Evolutionary conservation across 176 grass and related monocot genomes (phyloP).

Genomic region (Tillandsia leiboldiana): DNA sequence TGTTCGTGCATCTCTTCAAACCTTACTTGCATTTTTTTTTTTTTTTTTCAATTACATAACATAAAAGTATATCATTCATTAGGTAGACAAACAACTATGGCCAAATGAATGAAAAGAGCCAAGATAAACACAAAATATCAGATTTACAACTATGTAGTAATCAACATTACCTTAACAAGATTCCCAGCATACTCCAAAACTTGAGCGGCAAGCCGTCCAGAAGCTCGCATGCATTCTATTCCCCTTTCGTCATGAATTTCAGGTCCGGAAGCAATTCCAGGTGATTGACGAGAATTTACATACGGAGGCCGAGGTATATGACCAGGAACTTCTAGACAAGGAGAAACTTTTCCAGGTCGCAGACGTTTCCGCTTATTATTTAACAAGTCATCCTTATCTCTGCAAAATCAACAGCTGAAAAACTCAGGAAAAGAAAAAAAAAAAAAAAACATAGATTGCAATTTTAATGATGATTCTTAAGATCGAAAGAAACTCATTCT

Average conservation of each 20-base stretch:
- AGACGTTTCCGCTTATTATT: slow-evolving; percentile 52
- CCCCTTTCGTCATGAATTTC: slow-evolving; percentile 82
- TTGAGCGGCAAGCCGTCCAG: slow-evolving; percentile 83
- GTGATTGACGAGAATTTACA: slow-evolving; percentile 43
- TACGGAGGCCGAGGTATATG: slow-evolving; percentile 80
- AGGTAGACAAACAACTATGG: background rate
- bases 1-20: background rate
- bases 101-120: slow-evolving; percentile 13
- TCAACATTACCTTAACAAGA: slow-evolving; percentile 70
- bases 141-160: slow-evolving; percentile 11
- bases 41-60: too few species aligned
- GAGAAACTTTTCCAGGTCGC: slow-evolving; percentile 73
- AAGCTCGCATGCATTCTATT: slow-evolving; percentile 84
- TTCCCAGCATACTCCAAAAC: slow-evolving; percentile 76
- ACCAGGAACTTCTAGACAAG: slow-evolving; percentile 59
- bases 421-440: slow-evolving; percentile 7
- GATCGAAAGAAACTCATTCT: too few species aligned
- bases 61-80: background rate
- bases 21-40: too few species aligned
- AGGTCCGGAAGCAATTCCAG: slow-evolving; percentile 43
- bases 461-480: too few species aligned
- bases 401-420: slow-evolving; percentile 3
- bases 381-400: slow-evolving; percentile 37
- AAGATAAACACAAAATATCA: background rate
- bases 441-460: background rate